Base-by-base conservation (phyloP, 2,329 filamentous ascomycete species). In the Penicillium rolfsii region DNA sequence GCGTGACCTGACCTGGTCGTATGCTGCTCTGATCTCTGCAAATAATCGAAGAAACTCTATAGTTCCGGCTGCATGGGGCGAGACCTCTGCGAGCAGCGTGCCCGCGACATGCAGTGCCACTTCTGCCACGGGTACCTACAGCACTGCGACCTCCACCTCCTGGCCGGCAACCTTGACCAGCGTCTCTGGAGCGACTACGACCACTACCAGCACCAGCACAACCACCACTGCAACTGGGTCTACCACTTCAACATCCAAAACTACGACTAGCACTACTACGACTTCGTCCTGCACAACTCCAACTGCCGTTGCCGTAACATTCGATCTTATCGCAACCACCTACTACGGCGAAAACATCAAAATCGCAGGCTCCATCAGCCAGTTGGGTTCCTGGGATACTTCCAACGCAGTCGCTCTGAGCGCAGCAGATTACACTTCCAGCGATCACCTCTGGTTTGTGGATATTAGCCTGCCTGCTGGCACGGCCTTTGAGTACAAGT, bases 401-500 rank as follows among this genome's bases (percentile, higher is more conserved):
- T 70, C 61, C 55, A 79, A 74, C 41, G 89, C 84, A 0, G 67
- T 89, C 1, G 70, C 84, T 0, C 78, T 93, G 24, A 84, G 80
- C 50, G 85, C 89, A 1, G 78, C 76, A 12, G 69, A 79, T 14
- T 92, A 92, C 72, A 88, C 86, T 0, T 65, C 76, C 1, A 76
- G 72, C 35, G 85, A 89, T 66, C 85, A 84, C 1, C 67, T 90
- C 8, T 93, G 90, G 90, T 81, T 77, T 54, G 81, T 74, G 0
- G 84, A 83, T 0, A 70, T 91, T 28, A 77, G 75, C 3, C 75
- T 92, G 16, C 73, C 80, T 0, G 80, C 85, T 0, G 88, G 88
- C 1, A 78, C 80, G 57, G 76, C 73, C 5, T 78, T 91, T 49
- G 70, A 86, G 76, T 91, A 91, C 74, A 91, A 91, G 79, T 92